Percentiles rank a stretch among this genome's conserved stretches.
phyloP scores from a whole-genome alignment of 2,329 filamentous ascomycete genomes.

The Claviceps paspali region DNA sequence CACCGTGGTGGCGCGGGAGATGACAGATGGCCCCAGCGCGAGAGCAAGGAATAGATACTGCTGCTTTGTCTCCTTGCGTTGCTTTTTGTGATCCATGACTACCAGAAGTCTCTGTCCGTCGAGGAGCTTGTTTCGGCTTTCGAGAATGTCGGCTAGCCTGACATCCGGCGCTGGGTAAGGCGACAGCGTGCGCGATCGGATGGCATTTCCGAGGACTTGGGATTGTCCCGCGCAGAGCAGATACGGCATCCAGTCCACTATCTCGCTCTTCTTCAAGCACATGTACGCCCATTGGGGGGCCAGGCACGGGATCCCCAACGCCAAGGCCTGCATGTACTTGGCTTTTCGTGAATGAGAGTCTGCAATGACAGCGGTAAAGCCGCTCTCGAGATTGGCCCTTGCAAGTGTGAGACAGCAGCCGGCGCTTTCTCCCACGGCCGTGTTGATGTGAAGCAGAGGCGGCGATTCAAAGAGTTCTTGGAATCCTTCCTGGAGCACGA shows the following conservation, averaged over 20 bases:
- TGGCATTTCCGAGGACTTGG: constrained; percentile 56
- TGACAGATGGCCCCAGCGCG: constrained; percentile 52
- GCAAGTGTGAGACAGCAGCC: constrained; percentile 34
- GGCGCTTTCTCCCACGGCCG: constrained; percentile 15
- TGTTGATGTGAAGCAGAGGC: constrained; percentile 18
- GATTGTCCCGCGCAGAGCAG: constrained; percentile 77
- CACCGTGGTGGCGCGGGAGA: constrained; percentile 51
- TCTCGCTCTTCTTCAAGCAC: constrained; percentile 43
- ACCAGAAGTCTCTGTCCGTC: constrained; percentile 53
- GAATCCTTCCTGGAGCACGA: constrained; percentile 59
- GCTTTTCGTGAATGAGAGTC: constrained; percentile 73
- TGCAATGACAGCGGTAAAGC: constrained; percentile 75
- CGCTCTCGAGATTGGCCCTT: constrained; percentile 34
- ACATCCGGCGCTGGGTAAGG: constrained; percentile 44
- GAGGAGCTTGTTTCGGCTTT: constrained; percentile 46
- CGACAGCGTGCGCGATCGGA: constrained; percentile 55
- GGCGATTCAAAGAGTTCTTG: constrained; percentile 56
- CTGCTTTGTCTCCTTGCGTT: constrained; percentile 46
- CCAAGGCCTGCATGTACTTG: constrained; percentile 91
- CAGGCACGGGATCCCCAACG: constrained; percentile 75
- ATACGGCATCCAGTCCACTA: constrained; percentile 67
- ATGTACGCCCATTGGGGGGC: constrained; percentile 66
- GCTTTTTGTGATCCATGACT: constrained; percentile 43
- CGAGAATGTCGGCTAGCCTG: constrained; percentile 40
- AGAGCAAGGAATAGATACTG: constrained; percentile 69